Evolutionary conservation across 345 rosid species (phyloP), one percentile per base, ranked within the genome.

Genomic region (Erucastrum elatum): DNA sequence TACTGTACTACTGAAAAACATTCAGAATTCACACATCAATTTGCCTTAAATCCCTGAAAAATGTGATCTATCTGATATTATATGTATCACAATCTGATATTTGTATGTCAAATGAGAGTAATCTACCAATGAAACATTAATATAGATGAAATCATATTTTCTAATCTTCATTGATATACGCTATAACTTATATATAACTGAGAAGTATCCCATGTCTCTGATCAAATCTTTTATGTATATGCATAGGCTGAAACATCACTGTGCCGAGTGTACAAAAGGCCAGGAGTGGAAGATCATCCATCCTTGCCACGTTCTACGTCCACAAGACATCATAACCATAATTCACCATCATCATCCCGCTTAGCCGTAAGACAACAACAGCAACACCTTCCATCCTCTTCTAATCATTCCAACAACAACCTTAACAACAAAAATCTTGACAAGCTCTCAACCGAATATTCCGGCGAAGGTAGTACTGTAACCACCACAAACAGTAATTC

Each of bases 261-360:
- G 39, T 94, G 98, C 72, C 92, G 98, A 2, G 98, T 94, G 25
- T 94, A 94, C 90, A 94, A 92, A 81, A 86, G 98, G 74, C 85
- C 97, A 27, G 98, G 98, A 75, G 95, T 94, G 1, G 98, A 92
- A 81, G 98, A 94, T 77, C 93, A 90, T 73, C 93, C 94, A 6
- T 90, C 97, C 0, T 84, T 92, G 13, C 97, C 95, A 15, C 97
- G 97, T 27, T 82, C 87, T 11, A 83, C 86, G 60, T 84, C 90
- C 1, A 84, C 91, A 21, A 79, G 81, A 46, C 86, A 53, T 70
- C 88, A 68, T 27, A 30, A 67, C n/a, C 75, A 44, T 62, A 29
- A 70, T 63, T 55, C 64, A 65, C 64, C 80, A 67, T 71, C 88
- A 77, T 64, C 75, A 44, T 71, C 84, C 29, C 79, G 72, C 10